A percentile compares a stretch with the other conserved stretches of the same genome.
These are phyloP conservation scores for Exidia glandulosa DNA, from an alignment of 768 basidiomycete genomes.

Conservation along the genomic window DNA sequence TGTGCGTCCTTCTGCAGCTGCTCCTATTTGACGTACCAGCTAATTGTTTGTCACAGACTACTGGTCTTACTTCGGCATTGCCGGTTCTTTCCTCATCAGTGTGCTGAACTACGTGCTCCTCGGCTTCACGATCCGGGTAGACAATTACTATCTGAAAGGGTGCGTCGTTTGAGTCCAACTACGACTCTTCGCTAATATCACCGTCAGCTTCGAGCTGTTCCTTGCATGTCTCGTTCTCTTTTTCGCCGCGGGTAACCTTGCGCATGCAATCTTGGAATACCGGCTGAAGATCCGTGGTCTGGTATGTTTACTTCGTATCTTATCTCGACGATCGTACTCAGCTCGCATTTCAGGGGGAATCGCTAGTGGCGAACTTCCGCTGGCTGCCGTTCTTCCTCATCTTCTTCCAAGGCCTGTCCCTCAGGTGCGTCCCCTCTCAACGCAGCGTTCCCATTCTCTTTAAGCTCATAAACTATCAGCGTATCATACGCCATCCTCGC, in stretches of 20 bases:
- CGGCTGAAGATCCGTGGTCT: conserved; percentile 9
- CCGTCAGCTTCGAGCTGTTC: conserved; percentile 5
- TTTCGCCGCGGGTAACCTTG: conserved; percentile 11
- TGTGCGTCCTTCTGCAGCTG: background rate
- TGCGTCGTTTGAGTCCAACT: background rate
- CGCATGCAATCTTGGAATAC: conserved; percentile 10
- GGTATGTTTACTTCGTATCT: conserved; percentile 12
- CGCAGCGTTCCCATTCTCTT: conserved; percentile 20
- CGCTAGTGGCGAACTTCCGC: background rate
- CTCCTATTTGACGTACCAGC: background rate
- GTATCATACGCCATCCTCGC: conserved; percentile 33
- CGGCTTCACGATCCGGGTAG: conserved; percentile 14
- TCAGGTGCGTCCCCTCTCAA: background rate
- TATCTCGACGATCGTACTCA: conserved; percentile 8
- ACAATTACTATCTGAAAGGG: conserved; percentile 10
- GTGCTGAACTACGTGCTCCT: conserved; percentile 19
- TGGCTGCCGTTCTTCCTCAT: conserved; percentile 15
- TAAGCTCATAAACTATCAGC: conserved; percentile 18
- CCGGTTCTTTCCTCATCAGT: conserved; percentile 14
- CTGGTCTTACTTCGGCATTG: conserved; percentile 12
- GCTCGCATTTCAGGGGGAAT: background rate
- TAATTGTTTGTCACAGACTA: background rate
- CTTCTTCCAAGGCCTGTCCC: conserved; percentile 13
- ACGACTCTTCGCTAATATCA: background rate
- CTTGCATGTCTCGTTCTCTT: conserved; percentile 14